Percentiles rank a stretch among this genome's conserved stretches.
phyloP scores from a whole-genome alignment of 305 asterid species.

The Solanum aculeatissimum region DNA sequence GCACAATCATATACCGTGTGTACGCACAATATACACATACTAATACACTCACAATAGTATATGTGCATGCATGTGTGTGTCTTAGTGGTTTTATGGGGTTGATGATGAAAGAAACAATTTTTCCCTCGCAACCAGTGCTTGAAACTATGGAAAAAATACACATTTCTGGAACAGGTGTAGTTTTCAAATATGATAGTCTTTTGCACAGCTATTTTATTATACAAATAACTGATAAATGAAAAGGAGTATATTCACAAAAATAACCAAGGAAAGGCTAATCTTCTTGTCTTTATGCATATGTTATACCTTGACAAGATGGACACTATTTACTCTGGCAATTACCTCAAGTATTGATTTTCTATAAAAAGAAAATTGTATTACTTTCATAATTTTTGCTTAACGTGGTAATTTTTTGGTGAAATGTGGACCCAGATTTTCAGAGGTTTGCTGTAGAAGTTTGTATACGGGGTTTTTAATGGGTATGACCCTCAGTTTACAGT shows the following conservation, averaged over 20 bases:
- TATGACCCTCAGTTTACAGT: background rate
- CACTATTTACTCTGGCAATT: background rate
- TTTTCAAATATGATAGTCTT: background rate
- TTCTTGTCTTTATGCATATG: background rate
- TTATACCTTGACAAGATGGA: background rate
- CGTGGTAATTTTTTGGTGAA: background rate
- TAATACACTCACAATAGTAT: background rate
- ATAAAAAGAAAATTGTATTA: background rate
- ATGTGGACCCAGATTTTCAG: background rate
- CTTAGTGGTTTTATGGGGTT: background rate
- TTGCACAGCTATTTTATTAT: background rate
- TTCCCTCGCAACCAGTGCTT: background rate
- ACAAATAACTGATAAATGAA: background rate
- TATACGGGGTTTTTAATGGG: background rate
- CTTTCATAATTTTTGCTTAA: background rate
- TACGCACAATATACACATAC: background rate
- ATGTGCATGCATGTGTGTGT: background rate
- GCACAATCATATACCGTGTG: background rate
- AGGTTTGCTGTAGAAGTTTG: background rate
- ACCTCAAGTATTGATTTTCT: background rate
- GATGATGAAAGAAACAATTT: background rate
- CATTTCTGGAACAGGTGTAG: background rate
- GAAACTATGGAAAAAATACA: background rate
- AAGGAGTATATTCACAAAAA: background rate
- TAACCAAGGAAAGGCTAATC: background rate